Conservation (phyloP, 371 early-diverging fungal species). For the Chytridium lagenaria region DNA sequence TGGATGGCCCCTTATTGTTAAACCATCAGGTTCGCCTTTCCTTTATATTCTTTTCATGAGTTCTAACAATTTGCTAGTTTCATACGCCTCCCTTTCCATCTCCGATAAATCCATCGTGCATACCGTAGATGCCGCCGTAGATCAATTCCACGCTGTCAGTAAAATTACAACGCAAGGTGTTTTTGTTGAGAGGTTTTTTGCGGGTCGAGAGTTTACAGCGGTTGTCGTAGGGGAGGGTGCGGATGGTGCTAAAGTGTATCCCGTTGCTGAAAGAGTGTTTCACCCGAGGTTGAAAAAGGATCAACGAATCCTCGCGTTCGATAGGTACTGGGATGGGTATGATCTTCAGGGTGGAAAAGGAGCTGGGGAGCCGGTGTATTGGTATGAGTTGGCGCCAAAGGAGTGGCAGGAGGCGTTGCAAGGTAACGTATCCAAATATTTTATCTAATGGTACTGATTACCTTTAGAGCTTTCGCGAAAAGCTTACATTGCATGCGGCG, state of each 20-base stretch:
- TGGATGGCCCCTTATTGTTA: slow-evolving; percentile 55
- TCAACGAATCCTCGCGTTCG: slow-evolving; percentile 57
- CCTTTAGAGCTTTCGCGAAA: slow-evolving; percentile 27
- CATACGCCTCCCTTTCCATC: slow-evolving; percentile 56
- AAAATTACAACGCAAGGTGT: slow-evolving; percentile 38
- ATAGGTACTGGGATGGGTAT: slow-evolving; percentile 61
- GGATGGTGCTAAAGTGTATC: slow-evolving; percentile 48
- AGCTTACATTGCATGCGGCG: slow-evolving; percentile 43
- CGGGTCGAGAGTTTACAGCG: slow-evolving; percentile 59
- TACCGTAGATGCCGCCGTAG: slow-evolving; percentile 30
- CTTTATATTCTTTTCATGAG: slow-evolving; percentile 14
- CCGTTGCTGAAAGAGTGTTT: slow-evolving; percentile 59
- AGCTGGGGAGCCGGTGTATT: slow-evolving; percentile 44
- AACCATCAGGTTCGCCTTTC: slow-evolving; percentile 36
- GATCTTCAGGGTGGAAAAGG: slow-evolving; percentile 44
- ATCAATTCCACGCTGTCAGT: slow-evolving; percentile 40
- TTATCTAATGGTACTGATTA: neutral
- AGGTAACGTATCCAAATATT: slow-evolving; percentile 16
- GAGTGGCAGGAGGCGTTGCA: slow-evolving; percentile 49
- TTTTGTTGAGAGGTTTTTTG: slow-evolving; percentile 56
- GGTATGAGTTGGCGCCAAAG: slow-evolving; percentile 46
- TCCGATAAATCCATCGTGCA: slow-evolving; percentile 48
- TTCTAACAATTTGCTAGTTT: slow-evolving; percentile 44
- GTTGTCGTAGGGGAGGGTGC: slow-evolving; percentile 50
- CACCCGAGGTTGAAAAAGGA: slow-evolving; percentile 38